These are phyloP conservation scores for Pythium dissimile DNA, from an alignment of 352 stramenopile genomes.

Conservation along the genomic window DNA sequence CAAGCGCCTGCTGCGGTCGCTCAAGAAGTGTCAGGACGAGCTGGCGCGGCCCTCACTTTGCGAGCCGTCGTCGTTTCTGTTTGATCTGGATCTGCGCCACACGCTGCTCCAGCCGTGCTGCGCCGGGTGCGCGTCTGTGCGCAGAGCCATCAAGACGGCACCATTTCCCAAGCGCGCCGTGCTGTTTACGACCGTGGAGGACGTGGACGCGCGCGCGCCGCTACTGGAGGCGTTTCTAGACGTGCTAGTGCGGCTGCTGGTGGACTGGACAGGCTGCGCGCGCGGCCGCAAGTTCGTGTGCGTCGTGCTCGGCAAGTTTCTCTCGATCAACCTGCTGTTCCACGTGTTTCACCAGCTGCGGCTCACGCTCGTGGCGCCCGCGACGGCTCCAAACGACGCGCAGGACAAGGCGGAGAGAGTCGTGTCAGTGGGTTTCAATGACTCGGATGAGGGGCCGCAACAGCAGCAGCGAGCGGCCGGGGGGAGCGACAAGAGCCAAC, in stretches of 20 bases:
- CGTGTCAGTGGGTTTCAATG: not conserved
- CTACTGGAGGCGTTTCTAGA: conserved; percentile 53
- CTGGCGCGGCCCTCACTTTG: conserved; percentile 10
- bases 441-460: not conserved
- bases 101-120: conserved; percentile 25
- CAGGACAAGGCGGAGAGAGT: not conserved
- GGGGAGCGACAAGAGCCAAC: not conserved
- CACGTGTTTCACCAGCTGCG: conserved; percentile 15
- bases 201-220: conserved; percentile 43
- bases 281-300: conserved; percentile 43
- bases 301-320: conserved; percentile 44
- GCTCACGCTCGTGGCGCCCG: conserved; percentile 1
- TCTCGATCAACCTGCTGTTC: conserved; percentile 43
- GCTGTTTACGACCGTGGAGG: conserved; percentile 43
- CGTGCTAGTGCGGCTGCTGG: conserved; percentile 31
- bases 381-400: not conserved
- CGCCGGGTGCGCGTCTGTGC: conserved; percentile 32
- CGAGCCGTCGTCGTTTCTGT: conserved; percentile 5
- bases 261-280: conserved; percentile 42
- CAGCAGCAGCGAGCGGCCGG: too few relatives aligned
- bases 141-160: conserved; percentile 31
- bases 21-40: conserved; percentile 36
- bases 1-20: conserved; percentile 39
- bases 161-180: conserved; percentile 50
- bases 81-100: not conserved